Conservation (phyloP, 140 eudicot genomes). For the Cichorium intybus region DNA sequence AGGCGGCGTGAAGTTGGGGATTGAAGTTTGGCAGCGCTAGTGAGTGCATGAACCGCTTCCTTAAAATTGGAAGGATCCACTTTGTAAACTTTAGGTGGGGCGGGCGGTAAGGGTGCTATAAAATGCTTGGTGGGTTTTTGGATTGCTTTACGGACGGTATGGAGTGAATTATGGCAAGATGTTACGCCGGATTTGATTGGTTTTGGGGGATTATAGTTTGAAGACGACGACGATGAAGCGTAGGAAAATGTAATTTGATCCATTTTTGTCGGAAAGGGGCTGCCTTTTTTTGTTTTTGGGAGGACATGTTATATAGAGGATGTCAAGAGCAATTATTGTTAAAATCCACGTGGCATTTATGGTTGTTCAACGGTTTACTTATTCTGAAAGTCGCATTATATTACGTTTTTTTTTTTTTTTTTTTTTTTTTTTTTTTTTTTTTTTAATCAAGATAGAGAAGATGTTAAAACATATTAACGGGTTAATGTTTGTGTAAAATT, state of each 20-base stretch:
- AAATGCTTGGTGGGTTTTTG: conserved; percentile 36
- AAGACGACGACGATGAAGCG: conserved; percentile 25
- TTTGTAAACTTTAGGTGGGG: conserved; percentile 42
- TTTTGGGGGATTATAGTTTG: not conserved
- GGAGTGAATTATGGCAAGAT: conserved; percentile 32
- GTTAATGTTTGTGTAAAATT: no score
- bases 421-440: no score
- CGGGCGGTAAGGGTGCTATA: conserved; percentile 46
- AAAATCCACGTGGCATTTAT: conserved; percentile 2
- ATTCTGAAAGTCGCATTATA: not conserved
- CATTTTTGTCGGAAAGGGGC: conserved; percentile 4
- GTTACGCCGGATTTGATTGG: conserved; percentile 2
- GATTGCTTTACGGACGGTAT: conserved; percentile 27
- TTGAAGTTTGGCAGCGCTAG: conserved; percentile 31
- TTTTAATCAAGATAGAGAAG: no score
- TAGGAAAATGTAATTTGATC: conserved; percentile 18
- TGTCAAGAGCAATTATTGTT: not conserved
- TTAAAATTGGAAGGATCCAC: conserved; percentile 39
- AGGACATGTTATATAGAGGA: not conserved
- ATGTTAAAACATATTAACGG: no score
- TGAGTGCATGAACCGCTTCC: conserved; percentile 47
- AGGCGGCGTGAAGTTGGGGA: conserved; percentile 22
- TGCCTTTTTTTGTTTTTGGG: conserved; percentile 5
- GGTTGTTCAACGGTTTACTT: conserved; percentile 2
- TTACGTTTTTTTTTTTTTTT: no score